Percentiles rank a stretch among this genome's conserved stretches.
Evolutionary conservation across 495 filamentous ascomycete genomes (phyloP).

Genomic region (Beverwykella pulmonaria): DNA sequence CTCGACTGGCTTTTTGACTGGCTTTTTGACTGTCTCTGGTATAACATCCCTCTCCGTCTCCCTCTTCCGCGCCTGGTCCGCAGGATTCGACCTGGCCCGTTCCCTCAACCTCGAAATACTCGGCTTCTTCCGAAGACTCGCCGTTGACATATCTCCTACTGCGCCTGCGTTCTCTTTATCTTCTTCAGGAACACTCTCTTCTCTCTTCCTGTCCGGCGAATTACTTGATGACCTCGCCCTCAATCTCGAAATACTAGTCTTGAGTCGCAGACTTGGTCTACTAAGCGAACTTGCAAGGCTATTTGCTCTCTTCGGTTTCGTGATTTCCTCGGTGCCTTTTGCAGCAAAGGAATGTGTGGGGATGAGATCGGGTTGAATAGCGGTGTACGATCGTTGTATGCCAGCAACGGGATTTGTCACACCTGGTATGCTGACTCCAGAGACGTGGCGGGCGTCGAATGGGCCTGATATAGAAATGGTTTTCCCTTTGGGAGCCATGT

Average conservation of each 20-base stretch:
- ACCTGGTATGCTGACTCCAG: slow-evolving; percentile 24
- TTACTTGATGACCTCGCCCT: slow-evolving; percentile 11
- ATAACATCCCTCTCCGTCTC: background rate
- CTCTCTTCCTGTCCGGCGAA: slow-evolving; percentile 12
- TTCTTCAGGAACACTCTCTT: background rate
- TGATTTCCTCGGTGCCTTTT: background rate
- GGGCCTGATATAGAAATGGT: slow-evolving; percentile 18
- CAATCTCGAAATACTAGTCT: slow-evolving; percentile 13
- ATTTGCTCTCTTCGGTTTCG: slow-evolving; percentile 14
- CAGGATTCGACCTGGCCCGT: background rate
- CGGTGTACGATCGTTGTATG: slow-evolving; percentile 6
- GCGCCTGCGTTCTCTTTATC: background rate
- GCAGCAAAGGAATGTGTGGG: background rate
- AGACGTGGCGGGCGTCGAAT: slow-evolving; percentile 33
- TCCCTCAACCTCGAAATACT: background rate
- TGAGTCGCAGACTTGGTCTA: slow-evolving; percentile 26
- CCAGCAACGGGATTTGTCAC: background rate
- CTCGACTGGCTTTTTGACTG: background rate
- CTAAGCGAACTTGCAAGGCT: slow-evolving; percentile 16
- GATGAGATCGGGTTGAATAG: slow-evolving; percentile 2
- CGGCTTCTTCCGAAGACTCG: background rate
- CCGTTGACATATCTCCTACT: background rate
- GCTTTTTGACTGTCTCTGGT: background rate
- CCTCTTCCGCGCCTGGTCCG: background rate
- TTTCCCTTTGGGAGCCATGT: slow-evolving; percentile 1